Base-by-base conservation (phyloP, 2,329 filamentous ascomycete genomes). In the Balansia obtecta region DNA sequence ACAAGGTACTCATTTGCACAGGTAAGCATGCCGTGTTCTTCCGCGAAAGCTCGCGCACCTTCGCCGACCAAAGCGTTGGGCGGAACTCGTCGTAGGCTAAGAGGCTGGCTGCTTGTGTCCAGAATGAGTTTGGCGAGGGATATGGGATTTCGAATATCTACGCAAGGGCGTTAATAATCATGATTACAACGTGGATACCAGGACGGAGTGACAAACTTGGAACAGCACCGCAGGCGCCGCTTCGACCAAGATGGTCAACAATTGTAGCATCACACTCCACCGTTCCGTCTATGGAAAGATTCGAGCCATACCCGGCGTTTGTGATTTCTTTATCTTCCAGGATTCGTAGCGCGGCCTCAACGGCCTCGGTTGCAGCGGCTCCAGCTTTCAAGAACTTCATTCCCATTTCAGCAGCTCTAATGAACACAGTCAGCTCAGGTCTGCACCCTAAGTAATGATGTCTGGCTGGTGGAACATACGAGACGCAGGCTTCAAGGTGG, bases 241-340 rank as follows among this genome's bases (percentile, higher is more conserved):
- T 97, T 56, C 89, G 82, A 41, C 94, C 93, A 47, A 84, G 72
- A 63, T 97, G 86, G 61, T 98, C 90, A 40, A 98, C 86, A 49
- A 98, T 79, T 0, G 88, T 90, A 50, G 93, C 93, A 71, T 98
- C 93, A 58, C 90, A 94, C 65, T 98, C 93, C 12, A 97, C 93
- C 1, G 82, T 79, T 1, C 93, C 93, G 58, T 96, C 85, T 55
- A 95, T 86, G 43, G 88, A 84, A 22, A 98, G 72, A 60, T 98
- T 98, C 68, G 93, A 98, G 45, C 94, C 93, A 63, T 86, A 97
- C 0, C 93, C 93, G 38, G 91, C 87, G 65, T 98, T 98, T 37
- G 94, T 98, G 57, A 98, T 94, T 60, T 96, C 89, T 51, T 86
- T 83, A 63, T 98, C 88, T 68, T 98, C 93, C 16, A 98, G 80